Conservation (phyloP, 257 asterid species). For the Phtheirospermum japonicum region DNA sequence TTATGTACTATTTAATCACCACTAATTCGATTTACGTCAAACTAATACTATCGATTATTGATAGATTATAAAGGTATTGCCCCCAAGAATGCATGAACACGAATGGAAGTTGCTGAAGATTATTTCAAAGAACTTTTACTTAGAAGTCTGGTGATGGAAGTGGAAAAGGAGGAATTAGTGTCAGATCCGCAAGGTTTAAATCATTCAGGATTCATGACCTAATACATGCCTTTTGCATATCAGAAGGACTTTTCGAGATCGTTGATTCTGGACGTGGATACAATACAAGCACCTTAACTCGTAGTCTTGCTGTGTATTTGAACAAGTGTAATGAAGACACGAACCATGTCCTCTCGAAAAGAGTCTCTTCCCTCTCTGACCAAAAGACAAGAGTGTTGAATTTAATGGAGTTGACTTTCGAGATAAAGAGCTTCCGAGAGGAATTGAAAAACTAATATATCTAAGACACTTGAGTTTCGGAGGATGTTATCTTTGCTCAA, state of each 20-base stretch:
- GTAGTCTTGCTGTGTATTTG: slow-evolving; percentile 1
- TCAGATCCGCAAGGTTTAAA: neutral
- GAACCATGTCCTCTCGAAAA: too few relatives aligned
- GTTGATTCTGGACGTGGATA: neutral
- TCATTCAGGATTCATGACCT: slow-evolving; percentile 11
- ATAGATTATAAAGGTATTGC: too few relatives aligned
- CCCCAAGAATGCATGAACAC: too few relatives aligned
- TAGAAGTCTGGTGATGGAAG: neutral
- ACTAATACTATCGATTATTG: too few relatives aligned
- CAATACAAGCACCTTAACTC: neutral
- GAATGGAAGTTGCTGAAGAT: neutral
- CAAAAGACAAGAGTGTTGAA: slow-evolving; percentile 16
- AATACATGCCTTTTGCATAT: neutral
- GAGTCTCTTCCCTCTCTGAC: too few relatives aligned
- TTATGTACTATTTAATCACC: too few relatives aligned
- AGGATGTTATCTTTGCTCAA: slow-evolving; percentile 27
- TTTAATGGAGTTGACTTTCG: slow-evolving; percentile 23
- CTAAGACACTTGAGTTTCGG: slow-evolving; percentile 36
- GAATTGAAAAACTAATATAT: slow-evolving; percentile 10
- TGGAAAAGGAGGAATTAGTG: neutral
- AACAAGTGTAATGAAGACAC: neutral
- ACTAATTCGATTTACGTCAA: too few relatives aligned
- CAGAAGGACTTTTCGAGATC: neutral
- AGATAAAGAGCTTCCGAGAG: slow-evolving; percentile 14
- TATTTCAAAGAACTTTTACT: too few relatives aligned